Evolutionary conservation across 176 grass and related monocot genomes (phyloP).

Genomic region (Areca catechu): DNA sequence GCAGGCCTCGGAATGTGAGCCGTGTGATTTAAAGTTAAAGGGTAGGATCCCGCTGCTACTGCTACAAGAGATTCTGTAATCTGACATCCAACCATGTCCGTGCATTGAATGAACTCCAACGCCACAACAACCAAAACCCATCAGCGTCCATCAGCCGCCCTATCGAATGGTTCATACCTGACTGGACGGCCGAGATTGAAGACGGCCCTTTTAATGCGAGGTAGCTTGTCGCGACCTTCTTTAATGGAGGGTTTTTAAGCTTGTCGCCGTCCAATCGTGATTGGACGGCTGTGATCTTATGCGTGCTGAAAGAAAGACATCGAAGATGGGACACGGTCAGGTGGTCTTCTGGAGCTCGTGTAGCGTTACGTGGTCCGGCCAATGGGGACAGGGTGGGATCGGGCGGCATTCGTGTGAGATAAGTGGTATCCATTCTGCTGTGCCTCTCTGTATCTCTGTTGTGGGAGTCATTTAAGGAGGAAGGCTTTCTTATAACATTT

Average conservation of each 20-base stretch:
- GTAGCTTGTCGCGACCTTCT: too few relatives aligned
- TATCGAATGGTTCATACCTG: neutral
- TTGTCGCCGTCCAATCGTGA: neutral
- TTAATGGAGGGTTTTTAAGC: neutral
- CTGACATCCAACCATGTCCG: neutral
- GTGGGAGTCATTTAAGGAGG: too few relatives aligned
- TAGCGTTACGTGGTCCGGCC: too few relatives aligned
- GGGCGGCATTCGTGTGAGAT: too few relatives aligned
- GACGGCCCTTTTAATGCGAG: neutral
- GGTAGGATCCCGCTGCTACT: neutral
- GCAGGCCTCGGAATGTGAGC: constrained; percentile 14
- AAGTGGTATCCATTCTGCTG: too few relatives aligned
- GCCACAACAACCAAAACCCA: neutral
- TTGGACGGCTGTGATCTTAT: neutral
- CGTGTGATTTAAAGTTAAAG: constrained; percentile 22
- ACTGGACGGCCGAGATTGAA: neutral
- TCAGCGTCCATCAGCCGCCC: neutral
- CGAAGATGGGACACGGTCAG: too few relatives aligned
- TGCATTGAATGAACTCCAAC: neutral
- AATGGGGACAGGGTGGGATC: too few relatives aligned
- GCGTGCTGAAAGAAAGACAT: neutral
- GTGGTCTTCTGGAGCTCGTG: too few relatives aligned
- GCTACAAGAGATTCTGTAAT: neutral
- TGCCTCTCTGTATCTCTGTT: too few relatives aligned
- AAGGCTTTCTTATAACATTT: too few relatives aligned